Percentiles rank a stretch among this genome's conserved stretches.
Conservation (phyloP, 2,329 filamentous ascomycete genomes). For the Pezicula radicicola region DNA sequence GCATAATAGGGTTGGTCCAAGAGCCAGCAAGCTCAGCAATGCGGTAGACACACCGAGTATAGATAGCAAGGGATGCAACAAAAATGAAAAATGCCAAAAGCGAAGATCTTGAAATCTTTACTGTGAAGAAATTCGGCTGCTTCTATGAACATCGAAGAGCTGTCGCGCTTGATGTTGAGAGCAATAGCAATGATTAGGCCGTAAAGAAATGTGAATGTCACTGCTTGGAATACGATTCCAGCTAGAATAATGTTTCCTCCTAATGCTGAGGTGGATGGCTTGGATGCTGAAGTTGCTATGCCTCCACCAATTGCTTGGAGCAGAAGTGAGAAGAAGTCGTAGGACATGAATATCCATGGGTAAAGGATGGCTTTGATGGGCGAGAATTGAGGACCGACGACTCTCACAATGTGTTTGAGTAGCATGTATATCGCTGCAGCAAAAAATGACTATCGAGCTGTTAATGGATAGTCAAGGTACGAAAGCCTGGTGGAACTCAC, state of each 20-base stretch:
- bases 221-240: slow-evolving; percentile 33
- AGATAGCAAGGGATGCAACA: slow-evolving; percentile 10
- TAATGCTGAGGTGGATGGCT: slow-evolving; percentile 21
- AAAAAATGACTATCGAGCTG: slow-evolving; percentile 34
- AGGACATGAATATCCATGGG: slow-evolving; percentile 56
- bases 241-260: slow-evolving; percentile 33
- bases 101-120: slow-evolving; percentile 8
- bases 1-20: slow-evolving; percentile 62
- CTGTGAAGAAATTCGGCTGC: slow-evolving; percentile 1
- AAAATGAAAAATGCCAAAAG: slow-evolving; percentile 4
- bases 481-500: slow-evolving; percentile 26
- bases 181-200: slow-evolving; percentile 12
- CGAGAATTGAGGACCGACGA: slow-evolving; percentile 47
- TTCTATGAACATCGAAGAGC: neutral
- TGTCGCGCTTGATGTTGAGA: slow-evolving; percentile 6
- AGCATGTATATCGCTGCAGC: slow-evolving; percentile 62
- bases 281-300: slow-evolving; percentile 38
- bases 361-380: slow-evolving; percentile 47
- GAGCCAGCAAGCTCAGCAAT: slow-evolving; percentile 60
- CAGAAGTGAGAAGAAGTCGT: slow-evolving; percentile 53
- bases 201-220: slow-evolving; percentile 31
- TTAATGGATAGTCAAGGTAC: too few species aligned
- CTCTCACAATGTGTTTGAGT: slow-evolving; percentile 54
- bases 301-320: slow-evolving; percentile 56
- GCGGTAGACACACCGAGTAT: slow-evolving; percentile 18